Conservation (phyloP, 2,329 filamentous ascomycete species). For the Cercospora sp. region DNA sequence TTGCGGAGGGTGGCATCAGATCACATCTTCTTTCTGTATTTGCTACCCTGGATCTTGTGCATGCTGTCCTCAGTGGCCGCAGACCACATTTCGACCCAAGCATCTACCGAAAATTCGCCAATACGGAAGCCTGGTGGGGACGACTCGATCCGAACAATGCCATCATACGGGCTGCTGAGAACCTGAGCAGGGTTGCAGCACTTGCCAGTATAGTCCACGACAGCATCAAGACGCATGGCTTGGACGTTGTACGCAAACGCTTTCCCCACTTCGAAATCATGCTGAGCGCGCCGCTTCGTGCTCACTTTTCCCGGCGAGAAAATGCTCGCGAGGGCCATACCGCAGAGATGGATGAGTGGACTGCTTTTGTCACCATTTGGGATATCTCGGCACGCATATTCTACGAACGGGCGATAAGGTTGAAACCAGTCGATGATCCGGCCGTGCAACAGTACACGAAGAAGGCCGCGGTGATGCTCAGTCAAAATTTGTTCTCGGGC, state of each 20-base stretch:
- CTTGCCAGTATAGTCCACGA: conserved; percentile 13
- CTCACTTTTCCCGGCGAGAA: neutral
- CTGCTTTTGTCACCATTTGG: conserved; percentile 8
- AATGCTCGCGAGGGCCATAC: neutral
- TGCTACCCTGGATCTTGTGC: conserved; percentile 20
- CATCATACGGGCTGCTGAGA: conserved; percentile 1
- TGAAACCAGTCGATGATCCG: conserved; percentile 9
- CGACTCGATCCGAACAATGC: conserved; percentile 8
- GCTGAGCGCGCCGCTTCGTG: conserved; percentile 6
- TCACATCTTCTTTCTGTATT: conserved; percentile 22
- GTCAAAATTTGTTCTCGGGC: conserved; percentile 2
- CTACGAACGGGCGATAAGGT: conserved; percentile 14
- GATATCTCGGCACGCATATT: conserved; percentile 17
- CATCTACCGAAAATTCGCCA: conserved; percentile 16
- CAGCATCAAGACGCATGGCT: neutral
- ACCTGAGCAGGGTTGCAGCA: conserved; percentile 15
- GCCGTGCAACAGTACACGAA: conserved; percentile 15
- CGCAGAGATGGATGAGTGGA: conserved; percentile 8
- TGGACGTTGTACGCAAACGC: neutral
- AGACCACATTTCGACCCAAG: conserved; percentile 20
- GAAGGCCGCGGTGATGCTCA: conserved; percentile 9
- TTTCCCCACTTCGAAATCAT: neutral
- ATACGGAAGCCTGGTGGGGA: conserved; percentile 23
- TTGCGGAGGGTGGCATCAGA: conserved; percentile 15
- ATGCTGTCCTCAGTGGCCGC: conserved; percentile 17